Evolutionary conservation across 495 filamentous ascomycete genomes (phyloP).

Genomic region (Penicillium tannophilum): DNA sequence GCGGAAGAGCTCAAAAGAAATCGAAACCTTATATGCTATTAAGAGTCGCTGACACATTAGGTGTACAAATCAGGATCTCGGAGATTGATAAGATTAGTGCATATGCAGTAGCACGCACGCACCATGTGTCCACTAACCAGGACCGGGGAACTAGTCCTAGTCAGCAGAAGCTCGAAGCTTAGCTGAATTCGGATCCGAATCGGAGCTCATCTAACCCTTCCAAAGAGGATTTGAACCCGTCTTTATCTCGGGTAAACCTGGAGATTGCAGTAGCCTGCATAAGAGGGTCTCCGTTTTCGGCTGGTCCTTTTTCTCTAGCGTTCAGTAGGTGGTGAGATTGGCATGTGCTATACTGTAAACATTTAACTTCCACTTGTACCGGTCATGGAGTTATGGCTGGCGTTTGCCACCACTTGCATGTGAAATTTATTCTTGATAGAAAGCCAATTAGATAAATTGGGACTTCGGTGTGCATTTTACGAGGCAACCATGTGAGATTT

Average conservation of each 20-base stretch:
- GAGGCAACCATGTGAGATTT: not conserved
- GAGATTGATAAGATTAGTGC: constrained; percentile 22
- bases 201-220: constrained; percentile 2
- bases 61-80: not conserved
- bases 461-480: not conserved
- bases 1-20: too few relatives aligned
- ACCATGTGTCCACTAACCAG: constrained; percentile 6
- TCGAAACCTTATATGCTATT: not conserved
- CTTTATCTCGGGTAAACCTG: not conserved
- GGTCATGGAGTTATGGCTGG: not conserved
- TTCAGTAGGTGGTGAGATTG: not conserved
- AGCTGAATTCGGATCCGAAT: not conserved
- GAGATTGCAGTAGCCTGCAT: not conserved
- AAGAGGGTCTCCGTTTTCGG: constrained; percentile 4
- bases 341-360: not conserved
- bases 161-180: constrained; percentile 1
- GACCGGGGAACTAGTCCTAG: not conserved
- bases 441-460: not conserved
- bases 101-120: constrained; percentile 5
- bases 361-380: not conserved
- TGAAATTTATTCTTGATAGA: too few relatives aligned
- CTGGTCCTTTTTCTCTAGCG: not conserved
- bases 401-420: not conserved
- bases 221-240: not conserved
- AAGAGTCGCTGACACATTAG: not conserved